Conservation (phyloP, 1,139 yeast species). For the Candida tunisiensis region DNA sequence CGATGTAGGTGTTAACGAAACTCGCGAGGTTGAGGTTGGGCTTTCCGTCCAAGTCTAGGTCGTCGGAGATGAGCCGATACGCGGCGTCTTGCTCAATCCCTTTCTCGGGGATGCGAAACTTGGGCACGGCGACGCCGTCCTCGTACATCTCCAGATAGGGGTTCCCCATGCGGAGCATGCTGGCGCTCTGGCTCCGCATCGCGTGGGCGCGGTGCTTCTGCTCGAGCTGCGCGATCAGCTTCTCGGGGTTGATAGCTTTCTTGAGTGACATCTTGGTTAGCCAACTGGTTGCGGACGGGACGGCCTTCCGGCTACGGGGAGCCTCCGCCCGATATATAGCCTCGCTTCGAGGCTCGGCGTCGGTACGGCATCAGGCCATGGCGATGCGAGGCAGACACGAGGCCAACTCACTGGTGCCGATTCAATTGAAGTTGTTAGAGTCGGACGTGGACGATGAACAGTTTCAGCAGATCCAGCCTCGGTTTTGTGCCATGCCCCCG, state of each 20-base stretch:
- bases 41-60: conserved; percentile 65
- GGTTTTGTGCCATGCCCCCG: no score
- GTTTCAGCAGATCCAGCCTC: no score
- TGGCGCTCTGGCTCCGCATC: background rate
- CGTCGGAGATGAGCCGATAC: conserved; percentile 51
- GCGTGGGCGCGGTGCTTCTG: conserved; percentile 2
- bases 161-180: background rate
- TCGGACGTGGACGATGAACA: no score
- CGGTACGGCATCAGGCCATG: no score
- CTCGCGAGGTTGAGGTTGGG: conserved; percentile 78
- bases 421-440: no score
- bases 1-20: conserved; percentile 64
- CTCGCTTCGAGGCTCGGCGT: no score
- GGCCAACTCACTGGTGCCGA: no score
- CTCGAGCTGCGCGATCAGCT: conserved; percentile 13
- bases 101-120: conserved; percentile 34
- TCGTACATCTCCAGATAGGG: conserved; percentile 1
- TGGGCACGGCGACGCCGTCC: conserved; percentile 13
- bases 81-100: conserved; percentile 39
- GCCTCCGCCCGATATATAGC: no score
- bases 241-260: conserved; percentile 13
- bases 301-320: no score
- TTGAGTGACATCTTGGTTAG: no score
- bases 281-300: no score
- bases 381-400: no score